Evolutionary conservation across 345 rosid species (phyloP), one percentile per base, ranked within the genome.

Genomic region (Arabis hirsuta): DNA sequence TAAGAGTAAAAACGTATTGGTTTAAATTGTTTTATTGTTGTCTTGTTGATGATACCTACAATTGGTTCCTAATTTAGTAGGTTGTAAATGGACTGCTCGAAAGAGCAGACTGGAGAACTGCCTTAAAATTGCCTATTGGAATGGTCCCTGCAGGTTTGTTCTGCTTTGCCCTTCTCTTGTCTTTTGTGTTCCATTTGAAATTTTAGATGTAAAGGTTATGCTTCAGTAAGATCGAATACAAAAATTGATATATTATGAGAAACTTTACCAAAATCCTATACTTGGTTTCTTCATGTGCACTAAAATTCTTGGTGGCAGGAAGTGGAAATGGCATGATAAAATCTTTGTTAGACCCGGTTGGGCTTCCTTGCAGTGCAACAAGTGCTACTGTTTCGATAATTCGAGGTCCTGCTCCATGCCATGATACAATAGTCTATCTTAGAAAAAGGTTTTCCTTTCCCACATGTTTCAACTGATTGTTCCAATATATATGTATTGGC

Each of bases 251-350:
- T 29, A 12, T 27, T 71, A 36, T 19, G 42, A 65, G 61, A 58
- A 73, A 57, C 61, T 48, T 58, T 2, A 3, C 48, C 12, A 10
- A 57, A 19, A 16, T 4, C 11, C 47, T 47, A 2, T 26, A 12
- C 16, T 50, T 16, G 16, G 6, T 12, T 59, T 7, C 66, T n/a
- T 61, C 38, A 24, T 69, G 7, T 78, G 31, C 38, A 9, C n/a
- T 13, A 47, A 10, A 27, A 19, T 27, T 62, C 32, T 14, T 73
- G 69, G 34, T 72, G 73, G 71, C 81, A 95, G 97, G 99, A 70
- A 95, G 96, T 13, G 89, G 88, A 64, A 95, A 95, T 78, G 99
- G 99, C 69, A 90, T 95, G 99, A 89, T 65, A 41, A 95, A 91
- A 67, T 95, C 99, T 38, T 70, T 87, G 76, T 76, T 95, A 73